Percentiles rank a stretch among this genome's conserved stretches.
These are phyloP conservation scores for Chamaecrista fasciculata DNA, from an alignment of 306 rosid species.

Conservation along the genomic window DNA sequence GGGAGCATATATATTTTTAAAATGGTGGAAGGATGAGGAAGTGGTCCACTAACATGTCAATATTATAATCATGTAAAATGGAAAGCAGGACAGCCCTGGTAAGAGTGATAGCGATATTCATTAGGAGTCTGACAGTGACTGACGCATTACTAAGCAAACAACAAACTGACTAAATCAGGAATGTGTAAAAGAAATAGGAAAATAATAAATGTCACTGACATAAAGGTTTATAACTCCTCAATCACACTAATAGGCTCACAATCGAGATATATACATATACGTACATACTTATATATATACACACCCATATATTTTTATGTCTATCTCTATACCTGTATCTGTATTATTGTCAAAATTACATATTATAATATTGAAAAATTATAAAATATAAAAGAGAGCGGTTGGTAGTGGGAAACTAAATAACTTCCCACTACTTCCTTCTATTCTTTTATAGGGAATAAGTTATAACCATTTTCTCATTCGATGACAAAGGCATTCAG, in stretches of 20 bases:
- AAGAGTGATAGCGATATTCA: constrained; percentile 5
- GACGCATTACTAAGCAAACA: constrained; percentile 21
- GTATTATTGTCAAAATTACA: no score
- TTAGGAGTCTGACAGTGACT: constrained; percentile 11
- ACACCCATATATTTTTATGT: no score
- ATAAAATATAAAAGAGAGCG: no score
- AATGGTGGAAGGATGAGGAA: neutral
- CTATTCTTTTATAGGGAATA: neutral
- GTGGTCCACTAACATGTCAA: neutral
- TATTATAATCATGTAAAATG: neutral
- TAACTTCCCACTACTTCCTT: no score
- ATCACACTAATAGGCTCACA: neutral
- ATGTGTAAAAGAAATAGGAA: neutral
- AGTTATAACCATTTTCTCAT: neutral
- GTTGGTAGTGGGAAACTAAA: no score
- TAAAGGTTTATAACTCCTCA: neutral
- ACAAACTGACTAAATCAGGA: neutral
- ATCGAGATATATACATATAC: no score
- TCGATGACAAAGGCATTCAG: neutral
- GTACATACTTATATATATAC: no score
- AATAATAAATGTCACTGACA: neutral
- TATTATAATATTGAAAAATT: no score
- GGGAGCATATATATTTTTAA: constrained; percentile 1
- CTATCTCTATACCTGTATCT: no score
- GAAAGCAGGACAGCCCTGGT: constrained; percentile 1